These are phyloP conservation scores for Mycena leptocephala DNA, from an alignment of 768 basidiomycete genomes.

Conservation along the genomic window DNA sequence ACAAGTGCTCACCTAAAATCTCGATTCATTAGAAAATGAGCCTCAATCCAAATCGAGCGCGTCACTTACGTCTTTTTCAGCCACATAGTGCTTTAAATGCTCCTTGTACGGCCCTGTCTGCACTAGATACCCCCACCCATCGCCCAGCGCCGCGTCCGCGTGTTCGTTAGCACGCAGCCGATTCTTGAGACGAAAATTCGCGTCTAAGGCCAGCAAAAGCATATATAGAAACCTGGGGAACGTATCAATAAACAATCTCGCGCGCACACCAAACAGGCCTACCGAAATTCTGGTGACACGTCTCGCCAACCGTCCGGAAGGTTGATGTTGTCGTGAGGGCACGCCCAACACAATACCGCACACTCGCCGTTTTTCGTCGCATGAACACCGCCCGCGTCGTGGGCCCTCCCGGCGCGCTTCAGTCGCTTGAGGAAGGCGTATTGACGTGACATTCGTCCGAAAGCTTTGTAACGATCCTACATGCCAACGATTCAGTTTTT, in stretches of 20 bases:
- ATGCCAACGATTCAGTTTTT: too few species aligned
- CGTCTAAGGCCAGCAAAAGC: slow-evolving; percentile 31
- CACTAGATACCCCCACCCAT: slow-evolving; percentile 31
- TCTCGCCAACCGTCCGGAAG: slow-evolving; percentile 33
- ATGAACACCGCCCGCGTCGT: background rate
- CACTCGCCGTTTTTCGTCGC: slow-evolving; percentile 14
- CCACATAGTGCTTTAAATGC: slow-evolving; percentile 9
- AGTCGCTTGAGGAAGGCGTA: slow-evolving; percentile 8
- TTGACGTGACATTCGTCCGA: slow-evolving; percentile 17
- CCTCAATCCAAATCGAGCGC: too few species aligned
- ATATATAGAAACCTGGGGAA: slow-evolving; percentile 20
- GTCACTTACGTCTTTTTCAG: slow-evolving; percentile 26
- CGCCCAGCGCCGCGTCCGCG: slow-evolving; percentile 31
- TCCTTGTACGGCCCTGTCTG: slow-evolving; percentile 23
- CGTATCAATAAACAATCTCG: background rate
- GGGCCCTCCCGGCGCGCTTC: slow-evolving; percentile 29
- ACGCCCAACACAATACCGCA: slow-evolving; percentile 36
- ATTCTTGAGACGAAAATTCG: slow-evolving; percentile 40
- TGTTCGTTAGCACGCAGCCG: slow-evolving; percentile 16
- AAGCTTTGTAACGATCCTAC: slow-evolving; percentile 22
- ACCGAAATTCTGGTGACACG: slow-evolving; percentile 10
- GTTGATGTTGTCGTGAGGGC: slow-evolving; percentile 31
- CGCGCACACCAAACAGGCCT: background rate
- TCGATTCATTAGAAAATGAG: background rate
- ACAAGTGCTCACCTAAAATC: slow-evolving; percentile 41